Conservation (phyloP, 2,329 filamentous ascomycete genomes). For the Diaporthe destruens region DNA sequence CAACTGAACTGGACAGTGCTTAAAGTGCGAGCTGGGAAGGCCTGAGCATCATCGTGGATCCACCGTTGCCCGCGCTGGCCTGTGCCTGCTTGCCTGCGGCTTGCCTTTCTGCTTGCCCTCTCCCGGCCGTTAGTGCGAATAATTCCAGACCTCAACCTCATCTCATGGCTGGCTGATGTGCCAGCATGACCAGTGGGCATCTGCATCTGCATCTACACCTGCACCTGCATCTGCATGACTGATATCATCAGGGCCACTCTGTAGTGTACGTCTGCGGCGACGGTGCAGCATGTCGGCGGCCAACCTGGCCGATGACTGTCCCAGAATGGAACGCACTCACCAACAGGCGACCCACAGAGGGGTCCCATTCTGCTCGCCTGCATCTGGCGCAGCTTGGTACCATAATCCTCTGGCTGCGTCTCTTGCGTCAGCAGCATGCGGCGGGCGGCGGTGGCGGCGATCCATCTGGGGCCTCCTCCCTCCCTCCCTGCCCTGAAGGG, state of each 20-base stretch:
- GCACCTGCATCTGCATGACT: slow-evolving; percentile 32
- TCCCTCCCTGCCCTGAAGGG: slow-evolving; percentile 9
- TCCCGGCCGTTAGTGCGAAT: too few species aligned
- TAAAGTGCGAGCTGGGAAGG: neutral
- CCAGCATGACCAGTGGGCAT: slow-evolving; percentile 39
- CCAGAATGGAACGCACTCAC: slow-evolving; percentile 36
- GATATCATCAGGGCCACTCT: slow-evolving; percentile 38
- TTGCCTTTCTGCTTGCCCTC: slow-evolving; percentile 4
- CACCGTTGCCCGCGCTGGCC: slow-evolving; percentile 32
- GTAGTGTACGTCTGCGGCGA: slow-evolving; percentile 10
- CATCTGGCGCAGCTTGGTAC: slow-evolving; percentile 16
- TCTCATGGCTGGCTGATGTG: slow-evolving; percentile 26
- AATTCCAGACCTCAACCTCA: slow-evolving; percentile 31
- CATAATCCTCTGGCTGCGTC: slow-evolving; percentile 33
- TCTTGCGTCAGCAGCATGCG: slow-evolving; percentile 38
- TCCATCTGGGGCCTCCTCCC: slow-evolving; percentile 23
- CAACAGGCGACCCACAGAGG: slow-evolving; percentile 22
- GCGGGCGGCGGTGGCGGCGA: slow-evolving; percentile 20
- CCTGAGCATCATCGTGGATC: slow-evolving; percentile 23
- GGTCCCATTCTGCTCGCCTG: slow-evolving; percentile 25
- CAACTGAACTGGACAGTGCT: neutral
- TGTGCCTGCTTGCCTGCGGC: slow-evolving; percentile 11
- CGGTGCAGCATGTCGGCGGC: neutral
- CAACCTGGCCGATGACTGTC: slow-evolving; percentile 15
- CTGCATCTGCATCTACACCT: slow-evolving; percentile 17